Conservation (phyloP, 306 rosid genomes). For the Malus sylvestris region DNA sequence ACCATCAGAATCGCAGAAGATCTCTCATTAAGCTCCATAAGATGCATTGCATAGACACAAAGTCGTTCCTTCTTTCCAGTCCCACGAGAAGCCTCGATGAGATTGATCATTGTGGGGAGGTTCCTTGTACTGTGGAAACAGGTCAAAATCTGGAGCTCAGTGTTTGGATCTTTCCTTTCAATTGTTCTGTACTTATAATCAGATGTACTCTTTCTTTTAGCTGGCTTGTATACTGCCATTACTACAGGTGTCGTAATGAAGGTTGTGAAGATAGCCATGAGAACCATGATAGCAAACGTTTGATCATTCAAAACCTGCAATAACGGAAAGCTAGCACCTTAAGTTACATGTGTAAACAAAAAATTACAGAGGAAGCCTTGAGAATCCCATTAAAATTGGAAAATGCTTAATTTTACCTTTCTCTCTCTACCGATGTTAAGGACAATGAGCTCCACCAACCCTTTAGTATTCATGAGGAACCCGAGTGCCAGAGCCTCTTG, state of each 20-base stretch:
- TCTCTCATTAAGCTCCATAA: constrained; percentile 66
- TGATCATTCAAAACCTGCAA: constrained; percentile 83
- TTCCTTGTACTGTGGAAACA: constrained; percentile 61
- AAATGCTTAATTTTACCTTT: constrained; percentile 33
- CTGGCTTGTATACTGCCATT: constrained; percentile 56
- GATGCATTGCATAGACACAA: constrained; percentile 80
- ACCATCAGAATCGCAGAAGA: constrained; percentile 63
- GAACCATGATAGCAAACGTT: constrained; percentile 84
- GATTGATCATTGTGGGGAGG: constrained; percentile 63
- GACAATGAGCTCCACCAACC: constrained; percentile 84
- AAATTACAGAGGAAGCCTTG: neutral
- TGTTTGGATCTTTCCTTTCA: constrained; percentile 40
- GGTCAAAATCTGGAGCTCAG: constrained; percentile 51
- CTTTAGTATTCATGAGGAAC: constrained; percentile 86
- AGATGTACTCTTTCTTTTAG: constrained; percentile 32
- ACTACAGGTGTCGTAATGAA: constrained; percentile 81
- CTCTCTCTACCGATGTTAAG: constrained; percentile 92
- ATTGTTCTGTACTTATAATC: constrained; percentile 51
- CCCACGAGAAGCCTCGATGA: constrained; percentile 80
- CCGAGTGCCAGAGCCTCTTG: constrained; percentile 66
- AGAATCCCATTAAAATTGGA: neutral
- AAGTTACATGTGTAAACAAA: neutral
- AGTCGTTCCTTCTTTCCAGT: constrained; percentile 46
- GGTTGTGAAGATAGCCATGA: constrained; percentile 89
- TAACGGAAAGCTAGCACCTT: neutral